These are phyloP conservation scores for Phytophthora podocarpi DNA, from an alignment of 352 stramenopile genomes.

Conservation along the genomic window DNA sequence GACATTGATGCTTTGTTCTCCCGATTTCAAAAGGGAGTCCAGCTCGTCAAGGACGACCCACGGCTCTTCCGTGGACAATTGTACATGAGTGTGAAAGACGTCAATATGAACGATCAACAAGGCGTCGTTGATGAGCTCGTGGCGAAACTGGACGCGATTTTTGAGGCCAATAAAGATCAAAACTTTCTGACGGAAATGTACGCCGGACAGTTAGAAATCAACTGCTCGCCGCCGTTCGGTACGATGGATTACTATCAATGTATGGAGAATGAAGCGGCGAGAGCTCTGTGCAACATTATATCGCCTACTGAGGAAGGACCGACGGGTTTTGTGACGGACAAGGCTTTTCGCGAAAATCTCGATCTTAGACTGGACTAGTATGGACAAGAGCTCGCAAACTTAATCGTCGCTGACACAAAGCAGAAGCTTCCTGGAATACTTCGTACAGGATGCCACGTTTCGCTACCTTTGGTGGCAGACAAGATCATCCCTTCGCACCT, in stretches of 20 bases:
- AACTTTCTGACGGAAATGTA: conserved; percentile 81
- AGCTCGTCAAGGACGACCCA: conserved; percentile 61
- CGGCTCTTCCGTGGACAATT: conserved; percentile 59
- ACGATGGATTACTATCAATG: conserved; percentile 58
- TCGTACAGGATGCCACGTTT: conserved; percentile 43
- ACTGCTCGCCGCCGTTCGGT: conserved; percentile 68
- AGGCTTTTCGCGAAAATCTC: conserved; percentile 72
- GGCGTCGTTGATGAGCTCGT: conserved; percentile 56
- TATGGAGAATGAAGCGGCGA: conserved; percentile 28
- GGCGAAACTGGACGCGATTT: conserved; percentile 46
- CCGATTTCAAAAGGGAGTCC: conserved; percentile 65
- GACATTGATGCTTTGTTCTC: conserved; percentile 68
- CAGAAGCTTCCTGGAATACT: conserved; percentile 43
- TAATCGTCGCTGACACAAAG: conserved; percentile 43
- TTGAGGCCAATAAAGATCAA: conserved; percentile 48
- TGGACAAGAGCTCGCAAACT: conserved; percentile 55
- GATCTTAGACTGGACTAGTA: conserved; percentile 74
- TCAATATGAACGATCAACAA: conserved; percentile 65
- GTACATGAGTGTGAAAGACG: conserved; percentile 71
- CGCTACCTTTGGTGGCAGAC: background rate
- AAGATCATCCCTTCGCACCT: conserved; percentile 24
- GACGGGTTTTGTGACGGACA: conserved; percentile 44
- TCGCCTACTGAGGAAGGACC: background rate
- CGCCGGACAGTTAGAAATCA: conserved; percentile 55
- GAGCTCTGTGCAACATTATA: conserved; percentile 9